Base-by-base conservation (phyloP, 352 stramenopile genomes). In the Pythium sp. region DNA sequence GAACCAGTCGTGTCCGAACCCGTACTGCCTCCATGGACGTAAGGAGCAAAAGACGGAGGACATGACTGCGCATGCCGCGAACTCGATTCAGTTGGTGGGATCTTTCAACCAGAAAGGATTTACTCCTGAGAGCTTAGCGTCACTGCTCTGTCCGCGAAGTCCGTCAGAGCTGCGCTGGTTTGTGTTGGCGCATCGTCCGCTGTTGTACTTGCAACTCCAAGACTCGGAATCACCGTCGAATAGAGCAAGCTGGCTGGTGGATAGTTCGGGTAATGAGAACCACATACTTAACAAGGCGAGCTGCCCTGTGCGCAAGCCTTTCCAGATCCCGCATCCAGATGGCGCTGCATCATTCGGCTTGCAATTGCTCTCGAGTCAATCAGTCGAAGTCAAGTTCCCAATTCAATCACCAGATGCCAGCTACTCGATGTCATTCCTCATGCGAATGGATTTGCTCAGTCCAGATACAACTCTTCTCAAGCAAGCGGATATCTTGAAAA, bases 141-240 rank as follows among this genome's bases (percentile, higher is more conserved):
- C 81, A 36, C 22, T 91, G 43, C 47, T 81, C 3, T 93, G 86
- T 61, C 58, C 77, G 2, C 49, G 5, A 8, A 28, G 53, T 18
- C 4, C 58, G 15, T 72, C 55, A 1, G 74, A 82, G 3, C 65
- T 93, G 30, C 73, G 75, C 34, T 65, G 47, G 20, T 84, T 85
- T 62, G n/a, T 92, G 8, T 75, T 82, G 53, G 78, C 68, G 6
- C 60, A 76, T 2, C 28, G 66, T n/a, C 82, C 84, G 5, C 22
- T 66, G 4, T 43, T 85, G 34, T 93, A 91, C 36, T 76, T 91
- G 14, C 78, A 78, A 18, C 68, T 92, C 11, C 86, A 92, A 74
- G 86, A 93, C 61, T 53, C 69, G 0, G 66, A 70, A 58, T 58
- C 65, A 9, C 15, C 15, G 8, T 15, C 55, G n/a, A 46, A 24